These are phyloP conservation scores for Cyberlindnera maclurae DNA, from an alignment of 805 yeast genomes.

Conservation along the genomic window DNA sequence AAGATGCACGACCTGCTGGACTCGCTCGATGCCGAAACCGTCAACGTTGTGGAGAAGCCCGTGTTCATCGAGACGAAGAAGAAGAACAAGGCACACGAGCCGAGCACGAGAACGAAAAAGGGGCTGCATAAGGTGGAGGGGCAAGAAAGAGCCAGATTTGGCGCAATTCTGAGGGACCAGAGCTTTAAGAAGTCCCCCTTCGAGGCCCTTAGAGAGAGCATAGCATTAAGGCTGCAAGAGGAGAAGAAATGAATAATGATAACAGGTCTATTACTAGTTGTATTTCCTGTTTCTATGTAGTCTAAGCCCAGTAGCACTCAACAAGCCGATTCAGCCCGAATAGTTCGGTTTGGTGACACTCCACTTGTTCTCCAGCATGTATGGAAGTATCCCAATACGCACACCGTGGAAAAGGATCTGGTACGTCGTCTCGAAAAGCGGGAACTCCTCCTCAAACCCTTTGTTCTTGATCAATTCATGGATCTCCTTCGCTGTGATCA, in stretches of 20 bases:
- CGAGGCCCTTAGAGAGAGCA: slow-evolving; percentile 55
- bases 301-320: too few species aligned
- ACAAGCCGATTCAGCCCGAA: slow-evolving; percentile 2
- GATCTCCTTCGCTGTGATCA: slow-evolving; percentile 82
- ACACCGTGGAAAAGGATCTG: slow-evolving; percentile 56
- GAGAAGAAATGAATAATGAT: background rate
- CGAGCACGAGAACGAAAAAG: slow-evolving; percentile 47
- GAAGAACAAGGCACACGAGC: slow-evolving; percentile 32
- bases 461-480: slow-evolving; percentile 49
- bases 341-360: slow-evolving; percentile 20
- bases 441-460: slow-evolving; percentile 42
- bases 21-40: slow-evolving; percentile 33
- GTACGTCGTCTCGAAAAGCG: slow-evolving; percentile 35
- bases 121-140: slow-evolving; percentile 49
- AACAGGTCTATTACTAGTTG: background rate
- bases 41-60: slow-evolving; percentile 17
- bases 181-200: slow-evolving; percentile 57
- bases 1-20: slow-evolving; percentile 56
- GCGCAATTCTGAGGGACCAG: slow-evolving; percentile 45
- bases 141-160: slow-evolving; percentile 54
- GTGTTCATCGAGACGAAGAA: slow-evolving; percentile 8
- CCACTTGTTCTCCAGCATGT: slow-evolving; percentile 35
- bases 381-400: slow-evolving; percentile 53
- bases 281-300: too few species aligned
- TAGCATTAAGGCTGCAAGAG: slow-evolving; percentile 20